Evolutionary conservation across 164 flowering plant species (phyloP), one percentile per base, ranked within the genome.

Genomic region (Chimonanthus salicifolius): DNA sequence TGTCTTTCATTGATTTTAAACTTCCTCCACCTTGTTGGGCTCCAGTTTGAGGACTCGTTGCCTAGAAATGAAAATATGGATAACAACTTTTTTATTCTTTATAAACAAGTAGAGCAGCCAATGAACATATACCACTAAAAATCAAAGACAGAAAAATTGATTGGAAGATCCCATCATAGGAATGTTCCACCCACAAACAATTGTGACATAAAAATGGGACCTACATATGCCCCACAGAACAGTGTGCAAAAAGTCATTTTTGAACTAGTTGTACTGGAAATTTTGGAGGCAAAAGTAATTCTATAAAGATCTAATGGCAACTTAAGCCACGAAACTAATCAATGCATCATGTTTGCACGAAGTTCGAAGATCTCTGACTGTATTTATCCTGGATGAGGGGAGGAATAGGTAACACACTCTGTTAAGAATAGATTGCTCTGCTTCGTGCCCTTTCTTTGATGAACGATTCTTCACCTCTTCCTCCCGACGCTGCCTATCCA

Each of bases 401-500:
- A 43, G 67, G 47, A 45, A 62, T 67, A 60, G 66, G 21, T 33
- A 3, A 0, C 84, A 48, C 77, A 96, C 99, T 85, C 98, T 87
- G 72, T 90, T 94, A 21, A 90, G 80, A 7, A 87, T 77, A 45
- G 89, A 72, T 73, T 94, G 97, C 79, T 96, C 99, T 62, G 97
- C 92, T 7, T 96, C 98, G 15, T 47, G 70, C 44, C 84, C 95
- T 84, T 91, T 96, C 75, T 85, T 94, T 3, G 97, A 88, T 11
- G 98, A 83, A 50, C 90, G 83, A 54, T 68, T 82, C 76, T 89
- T 96, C 51, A 77, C 77, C 76, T 94, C 99, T 45, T 96, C 99
- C 80, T 96, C 99, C 13, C 97, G 86, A 7, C 99, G 89, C 75
- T 94, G 99, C 76, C 98, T 88, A 77, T 96, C 98, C 99, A 96